These are phyloP conservation scores for Lichina pygmaea DNA, from an alignment of 495 filamentous ascomycete genomes.

Conservation along the genomic window DNA sequence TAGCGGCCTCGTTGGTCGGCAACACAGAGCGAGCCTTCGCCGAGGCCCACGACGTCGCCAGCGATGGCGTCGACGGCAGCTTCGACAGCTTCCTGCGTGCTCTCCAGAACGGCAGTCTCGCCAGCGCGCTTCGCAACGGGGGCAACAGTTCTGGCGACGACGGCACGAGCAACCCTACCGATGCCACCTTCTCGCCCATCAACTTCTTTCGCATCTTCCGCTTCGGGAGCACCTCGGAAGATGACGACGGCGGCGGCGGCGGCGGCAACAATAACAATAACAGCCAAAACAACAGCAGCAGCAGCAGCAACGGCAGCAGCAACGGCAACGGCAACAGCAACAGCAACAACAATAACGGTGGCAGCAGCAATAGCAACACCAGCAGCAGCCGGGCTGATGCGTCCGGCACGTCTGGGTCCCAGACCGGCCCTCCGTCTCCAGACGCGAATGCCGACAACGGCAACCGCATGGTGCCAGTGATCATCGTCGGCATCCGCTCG, in stretches of 20 bases:
- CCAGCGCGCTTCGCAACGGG: slow-evolving; percentile 14
- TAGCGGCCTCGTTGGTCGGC: slow-evolving; percentile 18
- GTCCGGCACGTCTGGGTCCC: no score
- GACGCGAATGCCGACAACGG: slow-evolving; percentile 14
- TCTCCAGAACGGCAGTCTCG: slow-evolving; percentile 17
- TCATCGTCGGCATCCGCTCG: slow-evolving; percentile 47
- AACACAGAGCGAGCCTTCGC: slow-evolving; percentile 13
- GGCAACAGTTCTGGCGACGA: slow-evolving; percentile 4
- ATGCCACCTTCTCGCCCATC: slow-evolving; percentile 9
- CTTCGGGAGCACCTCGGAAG: slow-evolving; percentile 8
- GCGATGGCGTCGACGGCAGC: slow-evolving; percentile 16
- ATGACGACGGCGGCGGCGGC: background rate
- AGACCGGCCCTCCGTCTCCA: no score
- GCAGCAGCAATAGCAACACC: background rate
- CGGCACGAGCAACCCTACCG: slow-evolving; percentile 1
- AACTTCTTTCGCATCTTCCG: slow-evolving; percentile 22
- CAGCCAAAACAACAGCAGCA: background rate
- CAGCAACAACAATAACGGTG: background rate
- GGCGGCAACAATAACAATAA: no score
- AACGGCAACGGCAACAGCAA: background rate
- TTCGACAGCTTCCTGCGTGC: slow-evolving; percentile 18
- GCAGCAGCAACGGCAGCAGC: background rate
- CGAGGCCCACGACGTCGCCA: slow-evolving; percentile 11
- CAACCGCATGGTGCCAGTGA: slow-evolving; percentile 36
- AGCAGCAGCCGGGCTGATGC: no score